Percentiles rank a stretch among this genome's conserved stretches.
Evolutionary conservation across 257 asterid species (phyloP).

Genomic region (Nyctanthes arbortristis): DNA sequence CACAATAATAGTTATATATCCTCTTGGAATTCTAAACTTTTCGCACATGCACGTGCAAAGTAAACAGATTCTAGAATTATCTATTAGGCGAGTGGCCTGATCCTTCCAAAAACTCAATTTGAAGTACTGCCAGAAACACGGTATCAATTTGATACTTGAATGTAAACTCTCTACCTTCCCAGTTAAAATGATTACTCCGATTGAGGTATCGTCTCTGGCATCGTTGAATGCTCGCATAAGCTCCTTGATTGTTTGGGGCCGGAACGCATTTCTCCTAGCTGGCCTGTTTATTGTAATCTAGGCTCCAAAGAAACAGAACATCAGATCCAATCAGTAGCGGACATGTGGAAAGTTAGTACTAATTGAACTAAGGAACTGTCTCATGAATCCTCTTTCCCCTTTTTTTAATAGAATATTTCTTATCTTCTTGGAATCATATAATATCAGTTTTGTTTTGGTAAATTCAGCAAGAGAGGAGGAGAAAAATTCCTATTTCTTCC

Average conservation of each 20-base stretch:
- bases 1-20: no score
- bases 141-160: not conserved
- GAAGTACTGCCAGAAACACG: not conserved
- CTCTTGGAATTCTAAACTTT: not conserved
- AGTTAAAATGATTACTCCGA: conserved; percentile 85
- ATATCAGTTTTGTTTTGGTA: no score
- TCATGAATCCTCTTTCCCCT: no score
- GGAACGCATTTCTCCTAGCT: conserved; percentile 86
- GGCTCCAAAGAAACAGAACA: not conserved
- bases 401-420: not conserved
- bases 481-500: conserved; percentile 33
- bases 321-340: not conserved
- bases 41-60: not conserved
- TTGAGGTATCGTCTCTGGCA: conserved; percentile 79
- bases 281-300: conserved; percentile 94
- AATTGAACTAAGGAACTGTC: no score
- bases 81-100: not conserved
- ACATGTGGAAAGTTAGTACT: not conserved
- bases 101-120: not conserved
- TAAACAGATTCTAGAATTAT: not conserved
- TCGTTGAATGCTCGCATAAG: conserved; percentile 86
- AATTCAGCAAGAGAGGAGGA: not conserved
- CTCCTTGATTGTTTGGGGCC: conserved; percentile 94
- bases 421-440: not conserved
- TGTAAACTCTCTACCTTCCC: conserved; percentile 79